These are phyloP conservation scores for Trichoderma lentiforme DNA, from an alignment of 2,329 filamentous ascomycete species.

Conservation along the genomic window DNA sequence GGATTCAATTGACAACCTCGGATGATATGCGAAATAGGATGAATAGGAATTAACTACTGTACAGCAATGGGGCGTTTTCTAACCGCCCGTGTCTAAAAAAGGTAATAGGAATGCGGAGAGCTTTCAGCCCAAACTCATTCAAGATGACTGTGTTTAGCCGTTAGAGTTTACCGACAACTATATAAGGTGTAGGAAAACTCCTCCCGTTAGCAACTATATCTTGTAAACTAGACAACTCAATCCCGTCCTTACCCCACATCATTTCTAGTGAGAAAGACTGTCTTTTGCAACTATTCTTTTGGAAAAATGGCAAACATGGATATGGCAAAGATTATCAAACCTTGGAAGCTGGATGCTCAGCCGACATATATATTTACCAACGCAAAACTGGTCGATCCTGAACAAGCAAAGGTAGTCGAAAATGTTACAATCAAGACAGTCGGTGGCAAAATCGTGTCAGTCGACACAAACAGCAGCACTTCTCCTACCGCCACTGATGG, in stretches of 20 bases:
- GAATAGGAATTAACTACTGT: neutral
- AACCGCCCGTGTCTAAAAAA: neutral
- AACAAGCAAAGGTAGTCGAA: conserved; percentile 30
- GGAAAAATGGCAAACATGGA: neutral
- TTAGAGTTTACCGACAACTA: neutral
- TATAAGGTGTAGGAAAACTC: neutral
- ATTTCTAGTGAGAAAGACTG: neutral
- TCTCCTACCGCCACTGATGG: neutral
- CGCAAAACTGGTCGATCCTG: conserved; percentile 43
- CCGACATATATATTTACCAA: conserved; percentile 37
- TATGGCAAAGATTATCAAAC: conserved; percentile 21
- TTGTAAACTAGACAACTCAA: neutral
- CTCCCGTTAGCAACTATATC: neutral
- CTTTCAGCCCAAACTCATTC: neutral
- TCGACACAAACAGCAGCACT: neutral
- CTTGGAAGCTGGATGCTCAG: conserved; percentile 22
- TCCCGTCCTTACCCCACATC: no score
- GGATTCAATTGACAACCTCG: neutral
- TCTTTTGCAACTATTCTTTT: neutral
- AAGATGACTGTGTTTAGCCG: neutral
- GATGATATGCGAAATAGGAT: neutral
- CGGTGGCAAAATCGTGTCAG: neutral
- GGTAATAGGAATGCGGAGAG: neutral
- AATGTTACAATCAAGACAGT: conserved; percentile 33
- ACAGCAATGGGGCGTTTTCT: neutral